Percentiles rank a stretch among this genome's conserved stretches.
phyloP scores from a whole-genome alignment of 768 basidiomycete species.

The Saitozyma podzolica region DNA sequence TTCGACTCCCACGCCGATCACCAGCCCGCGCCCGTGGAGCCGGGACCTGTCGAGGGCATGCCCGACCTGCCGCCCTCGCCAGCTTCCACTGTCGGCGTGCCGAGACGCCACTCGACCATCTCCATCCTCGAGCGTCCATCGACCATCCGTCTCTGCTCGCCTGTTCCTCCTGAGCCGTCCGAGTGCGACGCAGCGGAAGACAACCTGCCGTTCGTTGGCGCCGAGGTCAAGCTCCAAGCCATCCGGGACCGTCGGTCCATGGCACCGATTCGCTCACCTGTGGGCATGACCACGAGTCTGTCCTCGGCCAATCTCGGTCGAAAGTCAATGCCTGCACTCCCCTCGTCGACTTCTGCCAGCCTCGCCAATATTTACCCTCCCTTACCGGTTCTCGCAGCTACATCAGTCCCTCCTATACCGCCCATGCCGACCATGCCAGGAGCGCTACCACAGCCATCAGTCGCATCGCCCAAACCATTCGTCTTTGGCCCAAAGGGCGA shows the following conservation, averaged over 20 bases:
- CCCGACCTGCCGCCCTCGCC: conserved; percentile 34
- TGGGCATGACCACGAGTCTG: conserved; percentile 3
- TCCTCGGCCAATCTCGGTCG: conserved; percentile 10
- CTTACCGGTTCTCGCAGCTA: conserved; percentile 20
- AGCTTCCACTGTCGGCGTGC: conserved; percentile 45
- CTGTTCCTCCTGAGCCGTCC: conserved; percentile 20
- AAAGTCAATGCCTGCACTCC: conserved; percentile 39
- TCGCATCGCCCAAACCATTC: neutral
- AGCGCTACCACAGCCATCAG: neutral
- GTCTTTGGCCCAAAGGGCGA: conserved; percentile 18
- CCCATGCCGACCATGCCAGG: conserved; percentile 1
- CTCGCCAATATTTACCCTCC: conserved; percentile 37
- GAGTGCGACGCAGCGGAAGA: conserved; percentile 17
- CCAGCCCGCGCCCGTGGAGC: conserved; percentile 1
- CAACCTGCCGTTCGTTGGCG: conserved; percentile 32
- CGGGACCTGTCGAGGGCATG: conserved; percentile 24
- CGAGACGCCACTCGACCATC: conserved; percentile 34
- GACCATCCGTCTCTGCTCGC: conserved; percentile 39
- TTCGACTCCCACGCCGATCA: no score
- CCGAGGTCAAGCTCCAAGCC: conserved; percentile 12
- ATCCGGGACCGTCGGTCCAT: conserved; percentile 35
- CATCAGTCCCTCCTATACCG: conserved; percentile 22
- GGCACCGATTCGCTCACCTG: conserved; percentile 25
- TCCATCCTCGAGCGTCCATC: conserved; percentile 35
- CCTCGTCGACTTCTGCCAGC: conserved; percentile 20